Base-by-base conservation (phyloP, 2,329 filamentous ascomycete genomes). In the Drechslerella dactyloides region DNA sequence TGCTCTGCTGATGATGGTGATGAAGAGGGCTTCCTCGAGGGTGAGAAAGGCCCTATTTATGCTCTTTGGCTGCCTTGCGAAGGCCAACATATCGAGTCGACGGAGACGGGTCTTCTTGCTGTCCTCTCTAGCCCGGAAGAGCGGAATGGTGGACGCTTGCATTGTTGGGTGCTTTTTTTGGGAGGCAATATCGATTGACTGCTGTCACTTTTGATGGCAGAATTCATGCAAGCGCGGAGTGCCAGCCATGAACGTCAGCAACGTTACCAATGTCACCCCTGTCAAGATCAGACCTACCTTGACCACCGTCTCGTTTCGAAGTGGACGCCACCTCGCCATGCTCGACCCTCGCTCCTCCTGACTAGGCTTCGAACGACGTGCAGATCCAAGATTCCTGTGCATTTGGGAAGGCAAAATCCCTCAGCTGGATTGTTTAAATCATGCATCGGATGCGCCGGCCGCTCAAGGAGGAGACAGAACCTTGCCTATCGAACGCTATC, bases 41-140 rank as follows among this genome's bases (percentile, higher is more conserved):
- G 70, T 72, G 19, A 68, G 53, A 65, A 53, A 66, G 74, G 69
- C 65, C 60, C 75, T 76, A 76, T 76, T 76, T 76, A 76, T 76
- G 74, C 68, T 60, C 40, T 65, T 44, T 37, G 40, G 60, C 57
- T 33, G 44, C 50, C 55, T 35, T 65, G 35, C 56, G 57, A 65
- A 51, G 50, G 27, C 60, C 35, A 65, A 21, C 50, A 72, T 72
- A 40, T 52, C 42, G 54, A 55, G 54, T 23, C 54, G 56, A 65
- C 56, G 37, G 55, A 51, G 54, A 30, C 50, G 54, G 60, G 51
- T 46, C 54, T 57, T 46, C 19, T 23, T 59, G 40, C 52, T 61
- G 30, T 61, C 42, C 59, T 60, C 59, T 65, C 51, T 42, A 65
- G 60, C 60, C 55, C 60, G 55, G 55, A 33, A 65, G 27, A 59